Percentiles rank a stretch among this genome's conserved stretches.
These are phyloP conservation scores for Syncephalastrum racemosum DNA, from an alignment of 371 early-diverging fungal genomes.

Conservation along the genomic window DNA sequence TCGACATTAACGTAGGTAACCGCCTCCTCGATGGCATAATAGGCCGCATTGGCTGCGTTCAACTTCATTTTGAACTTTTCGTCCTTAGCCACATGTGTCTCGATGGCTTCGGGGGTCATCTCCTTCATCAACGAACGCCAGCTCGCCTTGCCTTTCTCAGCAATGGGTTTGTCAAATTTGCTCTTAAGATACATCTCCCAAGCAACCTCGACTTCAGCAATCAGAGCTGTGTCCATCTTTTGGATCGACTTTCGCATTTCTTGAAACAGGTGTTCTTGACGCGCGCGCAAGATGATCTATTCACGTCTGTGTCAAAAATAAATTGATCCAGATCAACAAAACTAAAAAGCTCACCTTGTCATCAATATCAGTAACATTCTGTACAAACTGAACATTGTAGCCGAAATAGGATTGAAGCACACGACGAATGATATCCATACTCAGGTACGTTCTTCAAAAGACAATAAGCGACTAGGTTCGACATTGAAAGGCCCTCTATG, in stretches of 20 bases:
- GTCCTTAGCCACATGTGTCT: constrained; percentile 50
- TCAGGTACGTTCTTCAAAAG: constrained; percentile 82
- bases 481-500: not conserved
- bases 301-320: not conserved
- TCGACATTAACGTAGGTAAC: no score
- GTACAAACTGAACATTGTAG: constrained; percentile 95
- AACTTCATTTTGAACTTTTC: constrained; percentile 81
- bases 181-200: constrained; percentile 61
- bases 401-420: constrained; percentile 96
- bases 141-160: constrained; percentile 29
- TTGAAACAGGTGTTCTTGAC: constrained; percentile 83
- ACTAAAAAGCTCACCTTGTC: constrained; percentile 77
- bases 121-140: constrained; percentile 60
- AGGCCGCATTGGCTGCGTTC: constrained; percentile 25
- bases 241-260: constrained; percentile 50
- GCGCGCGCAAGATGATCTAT: constrained; percentile 88
- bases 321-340: not conserved
- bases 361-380: constrained; percentile 99
- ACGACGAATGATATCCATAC: constrained; percentile 95
- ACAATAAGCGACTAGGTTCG: constrained; percentile 6
- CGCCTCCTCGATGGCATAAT: constrained; percentile 48
- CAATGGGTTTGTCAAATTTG: constrained; percentile 56
- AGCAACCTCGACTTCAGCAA: constrained; percentile 60
- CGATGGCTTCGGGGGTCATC: constrained; percentile 53
- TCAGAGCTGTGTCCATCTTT: constrained; percentile 34